Conservation (phyloP, 306 rosid species). For the Vigna radiata region DNA sequence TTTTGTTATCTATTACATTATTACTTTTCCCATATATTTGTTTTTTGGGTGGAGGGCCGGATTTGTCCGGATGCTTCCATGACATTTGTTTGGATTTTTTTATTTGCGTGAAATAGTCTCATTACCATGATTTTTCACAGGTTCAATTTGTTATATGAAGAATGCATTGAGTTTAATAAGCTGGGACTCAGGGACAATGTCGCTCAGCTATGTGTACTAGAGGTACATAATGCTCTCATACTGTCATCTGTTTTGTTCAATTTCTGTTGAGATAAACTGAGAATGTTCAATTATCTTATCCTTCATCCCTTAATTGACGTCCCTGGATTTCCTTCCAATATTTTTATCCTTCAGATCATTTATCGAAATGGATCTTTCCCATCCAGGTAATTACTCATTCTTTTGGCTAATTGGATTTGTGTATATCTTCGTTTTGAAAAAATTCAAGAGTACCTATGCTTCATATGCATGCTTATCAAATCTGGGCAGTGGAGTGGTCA, state of each 20-base stretch:
- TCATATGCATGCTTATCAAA: not conserved
- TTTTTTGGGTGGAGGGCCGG: not conserved
- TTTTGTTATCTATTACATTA: not conserved
- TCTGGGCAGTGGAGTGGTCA: not conserved
- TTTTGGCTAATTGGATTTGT: slow-evolving; percentile 36
- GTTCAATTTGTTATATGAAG: slow-evolving; percentile 84
- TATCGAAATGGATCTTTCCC: slow-evolving; percentile 57
- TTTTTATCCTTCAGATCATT: slow-evolving; percentile 55
- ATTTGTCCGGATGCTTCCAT: slow-evolving; percentile 14
- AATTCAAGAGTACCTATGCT: not conserved
- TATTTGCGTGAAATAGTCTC: slow-evolving; percentile 10
- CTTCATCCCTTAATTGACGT: slow-evolving; percentile 32
- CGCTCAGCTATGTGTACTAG: slow-evolving; percentile 88
- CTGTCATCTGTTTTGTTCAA: slow-evolving; percentile 31
- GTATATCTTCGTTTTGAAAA: not conserved
- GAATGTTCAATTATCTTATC: slow-evolving; percentile 27
- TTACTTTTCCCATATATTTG: not conserved
- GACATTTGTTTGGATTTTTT: slow-evolving; percentile 17
- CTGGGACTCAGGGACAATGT: slow-evolving; percentile 97
- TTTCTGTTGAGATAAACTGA: slow-evolving; percentile 34
- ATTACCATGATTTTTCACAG: slow-evolving; percentile 50
- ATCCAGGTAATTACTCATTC: slow-evolving; percentile 57
- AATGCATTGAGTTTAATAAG: slow-evolving; percentile 79
- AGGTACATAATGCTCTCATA: slow-evolving; percentile 58
- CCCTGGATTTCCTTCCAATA: slow-evolving; percentile 31